Conservation (phyloP, 2,329 filamentous ascomycete genomes). For the Hymenoscyphus albidus region DNA sequence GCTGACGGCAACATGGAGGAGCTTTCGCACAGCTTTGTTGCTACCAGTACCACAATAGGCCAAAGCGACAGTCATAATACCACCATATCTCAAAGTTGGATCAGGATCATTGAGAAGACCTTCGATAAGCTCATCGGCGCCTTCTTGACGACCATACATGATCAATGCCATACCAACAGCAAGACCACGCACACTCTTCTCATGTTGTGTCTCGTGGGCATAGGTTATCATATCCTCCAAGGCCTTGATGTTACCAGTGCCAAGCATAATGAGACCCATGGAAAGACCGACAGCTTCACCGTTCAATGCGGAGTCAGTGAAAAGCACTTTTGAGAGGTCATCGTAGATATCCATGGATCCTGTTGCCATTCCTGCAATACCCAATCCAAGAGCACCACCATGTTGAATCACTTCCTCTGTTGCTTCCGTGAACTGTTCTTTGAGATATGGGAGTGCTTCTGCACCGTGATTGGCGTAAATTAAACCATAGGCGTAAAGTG, state of each 20-base stretch:
- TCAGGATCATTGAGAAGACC: constrained; percentile 90
- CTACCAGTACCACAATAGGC: constrained; percentile 96
- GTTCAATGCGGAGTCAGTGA: constrained; percentile 91
- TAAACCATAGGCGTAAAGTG: constrained; percentile 88
- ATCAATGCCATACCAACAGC: constrained; percentile 96
- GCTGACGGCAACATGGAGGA: constrained; percentile 93
- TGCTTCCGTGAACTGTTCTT: constrained; percentile 68
- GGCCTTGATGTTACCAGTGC: constrained; percentile 91
- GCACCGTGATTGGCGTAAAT: constrained; percentile 98
- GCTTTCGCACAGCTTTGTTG: constrained; percentile 96
- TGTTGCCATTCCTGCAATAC: constrained; percentile 96
- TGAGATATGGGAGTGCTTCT: constrained; percentile 77
- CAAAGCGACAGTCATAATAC: constrained; percentile 97
- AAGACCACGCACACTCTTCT: constrained; percentile 96
- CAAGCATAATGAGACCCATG: constrained; percentile 98
- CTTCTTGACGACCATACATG: constrained; percentile 95
- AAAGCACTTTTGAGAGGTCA: constrained; percentile 82
- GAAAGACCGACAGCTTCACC: constrained; percentile 93
- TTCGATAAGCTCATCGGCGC: constrained; percentile 90
- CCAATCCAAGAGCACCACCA: constrained; percentile 88
- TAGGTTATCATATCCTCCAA: constrained; percentile 97
- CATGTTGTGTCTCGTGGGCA: constrained; percentile 94
- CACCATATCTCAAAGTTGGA: constrained; percentile 88
- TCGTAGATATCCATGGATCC: constrained; percentile 89
- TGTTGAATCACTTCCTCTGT: constrained; percentile 95